Evolutionary conservation across 2,329 filamentous ascomycete species (phyloP), one percentile per base, ranked within the genome.

Genomic region (Orbilia ellipsospora): DNA sequence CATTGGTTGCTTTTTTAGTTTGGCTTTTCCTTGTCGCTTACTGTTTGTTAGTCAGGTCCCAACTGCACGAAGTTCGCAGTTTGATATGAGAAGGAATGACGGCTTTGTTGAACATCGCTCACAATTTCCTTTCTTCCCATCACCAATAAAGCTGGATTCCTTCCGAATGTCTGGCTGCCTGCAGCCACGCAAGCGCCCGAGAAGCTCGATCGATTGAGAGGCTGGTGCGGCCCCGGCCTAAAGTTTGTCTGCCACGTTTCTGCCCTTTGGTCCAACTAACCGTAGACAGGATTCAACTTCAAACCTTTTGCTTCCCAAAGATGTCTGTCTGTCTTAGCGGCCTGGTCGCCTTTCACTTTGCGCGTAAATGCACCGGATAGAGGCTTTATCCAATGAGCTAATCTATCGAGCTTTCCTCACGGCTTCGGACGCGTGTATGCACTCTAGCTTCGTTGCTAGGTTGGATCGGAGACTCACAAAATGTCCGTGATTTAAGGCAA

Each of bases 401-500:
- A 57, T 63, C 44, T 6, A 4, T 6, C 31, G 10, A 36, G 31
- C 31, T 36, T 57, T 74, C 62, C 63, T 55, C 70, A 63, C 70
- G 70, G 70, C 45, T 63, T 56, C 70, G 57, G 70, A 64, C 70
- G 63, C 63, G 63, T 56, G 44, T 45, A 55, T 69, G 31, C 65
- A 61, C n/a, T 60, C 66, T 70, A 70, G 66, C 51, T 57, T 57
- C 57, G 42, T 70, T 55, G 65, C 48, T 59, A 62, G 66, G 66
- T 52, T 70, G 48, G n/a, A 18, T 48, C 42, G 51, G 23, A 63
- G 51, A 70, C 42, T 60, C 56, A 45, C 57, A 67, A 74, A 74
- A 57, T 74, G 70, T 68, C 70, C 70, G 70, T 55, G 62, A 62
- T 68, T 68, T 74, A 57, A 63, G 63, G 63, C 70, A 67, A 68